phyloP scores from a whole-genome alignment of 495 filamentous ascomycete genomes.

The Trichoderma parareesei region DNA sequence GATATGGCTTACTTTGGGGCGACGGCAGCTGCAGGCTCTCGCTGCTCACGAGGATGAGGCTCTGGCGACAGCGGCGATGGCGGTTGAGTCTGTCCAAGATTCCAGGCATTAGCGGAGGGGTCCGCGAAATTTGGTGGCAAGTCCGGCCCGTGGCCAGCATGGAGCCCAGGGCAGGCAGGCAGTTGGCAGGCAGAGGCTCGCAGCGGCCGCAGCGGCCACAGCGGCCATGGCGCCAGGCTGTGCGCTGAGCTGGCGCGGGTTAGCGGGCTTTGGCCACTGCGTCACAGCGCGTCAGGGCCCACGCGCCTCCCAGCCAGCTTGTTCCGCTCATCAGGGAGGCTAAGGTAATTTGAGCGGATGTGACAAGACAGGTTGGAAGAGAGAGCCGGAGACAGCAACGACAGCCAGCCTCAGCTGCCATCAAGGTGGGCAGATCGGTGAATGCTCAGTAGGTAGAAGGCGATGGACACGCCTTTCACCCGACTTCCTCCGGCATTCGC shows the following conservation, averaged over 20 bases:
- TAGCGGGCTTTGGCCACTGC: background rate
- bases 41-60: background rate
- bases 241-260: background rate
- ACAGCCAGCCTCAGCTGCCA: too few relatives aligned
- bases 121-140: background rate
- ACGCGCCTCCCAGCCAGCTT: background rate
- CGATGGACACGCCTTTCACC: too few relatives aligned
- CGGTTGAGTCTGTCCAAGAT: background rate
- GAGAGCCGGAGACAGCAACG: background rate
- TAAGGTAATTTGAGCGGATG: background rate
- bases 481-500: too few relatives aligned
- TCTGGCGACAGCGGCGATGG: background rate
- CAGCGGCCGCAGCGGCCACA: background rate
- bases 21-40: slow-evolving; percentile 1
- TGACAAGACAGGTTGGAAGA: too few relatives aligned
- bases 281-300: slow-evolving; percentile 7
- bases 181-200: background rate
- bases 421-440: too few relatives aligned
- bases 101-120: slow-evolving; percentile 4
- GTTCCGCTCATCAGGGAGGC: background rate
- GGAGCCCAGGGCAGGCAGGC: background rate
- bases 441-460: too few relatives aligned
- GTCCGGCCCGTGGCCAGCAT: background rate
- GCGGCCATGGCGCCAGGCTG: background rate
- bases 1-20: background rate